phyloP scores from a whole-genome alignment of 352 stramenopile genomes.

The Peronospora destructor region DNA sequence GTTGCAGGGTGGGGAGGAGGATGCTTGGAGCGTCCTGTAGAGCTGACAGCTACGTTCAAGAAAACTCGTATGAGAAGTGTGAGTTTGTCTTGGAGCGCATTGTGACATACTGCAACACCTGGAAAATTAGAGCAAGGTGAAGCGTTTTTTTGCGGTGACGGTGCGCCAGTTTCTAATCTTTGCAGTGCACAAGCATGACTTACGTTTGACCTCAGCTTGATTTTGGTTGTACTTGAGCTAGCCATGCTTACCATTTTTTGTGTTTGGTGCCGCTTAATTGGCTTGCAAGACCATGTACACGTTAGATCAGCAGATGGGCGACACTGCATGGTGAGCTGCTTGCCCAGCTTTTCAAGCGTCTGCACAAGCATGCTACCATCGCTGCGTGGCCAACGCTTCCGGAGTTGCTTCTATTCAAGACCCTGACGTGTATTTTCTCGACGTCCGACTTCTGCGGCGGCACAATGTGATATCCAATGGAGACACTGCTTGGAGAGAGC shows the following conservation, averaged over 20 bases:
- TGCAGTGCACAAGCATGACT: constrained; percentile 66
- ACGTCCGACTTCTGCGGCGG: constrained; percentile 88
- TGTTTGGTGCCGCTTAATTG: constrained; percentile 60
- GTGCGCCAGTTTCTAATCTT: constrained; percentile 90
- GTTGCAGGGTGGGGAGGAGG: too few species aligned
- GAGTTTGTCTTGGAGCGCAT: constrained; percentile 90
- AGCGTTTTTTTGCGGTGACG: constrained; percentile 94
- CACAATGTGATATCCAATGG: constrained; percentile 89
- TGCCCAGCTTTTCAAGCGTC: constrained; percentile 82
- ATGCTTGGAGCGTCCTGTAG: constrained; percentile 88
- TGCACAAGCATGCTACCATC: constrained; percentile 45
- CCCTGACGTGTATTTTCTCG: constrained; percentile 88
- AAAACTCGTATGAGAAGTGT: constrained; percentile 52
- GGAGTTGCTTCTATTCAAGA: constrained; percentile 87
- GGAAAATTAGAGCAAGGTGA: constrained; percentile 92
- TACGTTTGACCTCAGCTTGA: constrained; percentile 21
- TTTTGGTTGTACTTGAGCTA: neutral
- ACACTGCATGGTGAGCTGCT: constrained; percentile 87
- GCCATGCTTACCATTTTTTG: constrained; percentile 23
- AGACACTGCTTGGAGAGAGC: too few species aligned
- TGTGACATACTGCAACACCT: constrained; percentile 90
- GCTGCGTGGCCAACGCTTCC: constrained; percentile 82
- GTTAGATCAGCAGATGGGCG: constrained; percentile 87
- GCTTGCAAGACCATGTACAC: constrained; percentile 82
- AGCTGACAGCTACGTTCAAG: constrained; percentile 86